These are phyloP conservation scores for Triticum urartu DNA, from an alignment of 176 grass and related monocot genomes.

Conservation along the genomic window DNA sequence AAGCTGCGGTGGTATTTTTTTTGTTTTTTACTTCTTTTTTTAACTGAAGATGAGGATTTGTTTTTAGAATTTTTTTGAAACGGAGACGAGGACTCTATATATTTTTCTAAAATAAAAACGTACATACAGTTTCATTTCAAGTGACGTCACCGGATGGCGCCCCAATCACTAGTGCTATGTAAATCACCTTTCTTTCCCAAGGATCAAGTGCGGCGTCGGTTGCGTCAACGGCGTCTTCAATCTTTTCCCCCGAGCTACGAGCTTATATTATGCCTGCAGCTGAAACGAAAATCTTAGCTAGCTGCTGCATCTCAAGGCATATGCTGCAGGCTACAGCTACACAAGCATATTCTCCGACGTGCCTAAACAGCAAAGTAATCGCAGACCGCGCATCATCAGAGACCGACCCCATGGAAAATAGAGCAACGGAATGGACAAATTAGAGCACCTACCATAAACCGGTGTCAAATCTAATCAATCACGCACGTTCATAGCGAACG, in stretches of 20 bases:
- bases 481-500: background rate
- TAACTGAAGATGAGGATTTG: too few relatives aligned
- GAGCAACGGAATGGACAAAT: background rate
- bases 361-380: background rate
- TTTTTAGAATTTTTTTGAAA: too few relatives aligned
- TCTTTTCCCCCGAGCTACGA: background rate
- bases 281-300: background rate
- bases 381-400: background rate
- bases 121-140: too few relatives aligned
- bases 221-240: background rate
- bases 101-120: too few relatives aligned
- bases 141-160: too few relatives aligned
- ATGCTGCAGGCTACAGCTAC: background rate
- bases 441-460: background rate
- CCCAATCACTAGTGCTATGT: too few relatives aligned
- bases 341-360: background rate
- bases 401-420: background rate
- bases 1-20: too few relatives aligned
- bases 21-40: too few relatives aligned
- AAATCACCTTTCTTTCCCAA: background rate
- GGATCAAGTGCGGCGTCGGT: background rate
- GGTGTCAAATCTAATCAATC: conserved; percentile 25
- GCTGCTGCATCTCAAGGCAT: background rate
- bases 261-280: background rate
- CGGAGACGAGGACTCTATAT: too few relatives aligned